phyloP scores from a whole-genome alignment of 495 filamentous ascomycete genomes.

The Aspergillus sclerotiicarbonarius region DNA sequence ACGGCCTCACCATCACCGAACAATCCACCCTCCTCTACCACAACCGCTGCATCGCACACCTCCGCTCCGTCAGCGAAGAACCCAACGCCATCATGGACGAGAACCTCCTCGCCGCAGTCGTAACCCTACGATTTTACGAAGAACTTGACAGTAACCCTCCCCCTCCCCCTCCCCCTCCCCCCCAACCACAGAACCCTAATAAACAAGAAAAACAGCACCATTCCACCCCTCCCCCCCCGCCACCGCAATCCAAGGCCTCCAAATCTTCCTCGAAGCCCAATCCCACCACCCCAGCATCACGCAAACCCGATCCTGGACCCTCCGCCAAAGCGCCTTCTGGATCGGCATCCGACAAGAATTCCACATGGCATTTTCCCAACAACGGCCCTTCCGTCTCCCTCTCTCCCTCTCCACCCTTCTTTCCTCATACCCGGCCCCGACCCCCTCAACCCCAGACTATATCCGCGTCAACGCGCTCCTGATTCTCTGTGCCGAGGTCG shows the following conservation, averaged over 20 bases:
- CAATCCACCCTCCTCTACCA: conserved; percentile 26
- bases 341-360: conserved; percentile 35
- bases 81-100: conserved; percentile 26
- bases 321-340: conserved; percentile 28
- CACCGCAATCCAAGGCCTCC: conserved; percentile 21
- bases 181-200: neutral
- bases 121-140: conserved; percentile 22
- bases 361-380: conserved; percentile 31
- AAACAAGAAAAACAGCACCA: conserved; percentile 9
- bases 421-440: conserved; percentile 12
- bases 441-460: conserved; percentile 19
- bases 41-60: conserved; percentile 18
- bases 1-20: conserved; percentile 16
- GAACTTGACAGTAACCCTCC: conserved; percentile 18
- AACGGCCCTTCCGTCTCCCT: conserved; percentile 21
- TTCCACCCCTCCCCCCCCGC: conserved; percentile 21
- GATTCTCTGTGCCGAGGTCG: conserved; percentile 20
- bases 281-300: conserved; percentile 11
- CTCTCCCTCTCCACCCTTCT: conserved; percentile 6
- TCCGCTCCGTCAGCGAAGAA: conserved; percentile 23
- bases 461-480: conserved; percentile 25
- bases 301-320: neutral
- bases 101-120: conserved; percentile 21
- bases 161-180: neutral
- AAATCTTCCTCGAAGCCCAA: conserved; percentile 22